phyloP scores from a whole-genome alignment of 2,329 filamentous ascomycete genomes.

The Endoconidiophora polonica region DNA sequence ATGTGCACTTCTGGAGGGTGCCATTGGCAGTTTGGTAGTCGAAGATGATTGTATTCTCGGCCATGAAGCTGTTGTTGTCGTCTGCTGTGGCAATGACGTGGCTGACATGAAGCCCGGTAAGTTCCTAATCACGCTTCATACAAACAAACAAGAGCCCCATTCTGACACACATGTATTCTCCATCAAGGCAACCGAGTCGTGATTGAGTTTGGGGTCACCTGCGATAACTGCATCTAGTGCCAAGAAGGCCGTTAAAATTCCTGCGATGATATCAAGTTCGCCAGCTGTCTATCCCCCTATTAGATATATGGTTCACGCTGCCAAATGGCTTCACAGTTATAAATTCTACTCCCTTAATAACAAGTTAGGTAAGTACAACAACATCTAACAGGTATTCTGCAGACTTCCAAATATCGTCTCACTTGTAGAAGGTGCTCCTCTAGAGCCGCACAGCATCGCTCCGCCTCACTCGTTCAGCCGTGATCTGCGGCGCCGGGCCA shows the following conservation, averaged over 20 bases:
- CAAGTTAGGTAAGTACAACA: background rate
- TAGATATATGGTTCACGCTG: conserved; percentile 44
- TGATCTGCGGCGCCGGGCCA: conserved; percentile 50
- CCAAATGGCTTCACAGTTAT: conserved; percentile 39
- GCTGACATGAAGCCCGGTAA: conserved; percentile 27
- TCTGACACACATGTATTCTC: conserved; percentile 15
- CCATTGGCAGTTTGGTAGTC: conserved; percentile 45
- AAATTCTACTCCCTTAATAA: background rate
- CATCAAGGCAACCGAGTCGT: conserved; percentile 42
- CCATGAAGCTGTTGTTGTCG: conserved; percentile 44
- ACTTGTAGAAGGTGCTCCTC: conserved; percentile 41
- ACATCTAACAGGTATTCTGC: background rate
- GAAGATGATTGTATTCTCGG: conserved; percentile 48
- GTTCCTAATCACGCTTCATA: no score
- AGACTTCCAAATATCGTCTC: conserved; percentile 43
- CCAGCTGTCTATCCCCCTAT: conserved; percentile 43
- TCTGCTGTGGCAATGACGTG: conserved; percentile 39
- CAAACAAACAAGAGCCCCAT: no score
- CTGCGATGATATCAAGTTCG: conserved; percentile 44
- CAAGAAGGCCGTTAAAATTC: conserved; percentile 44
- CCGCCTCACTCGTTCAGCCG: conserved; percentile 34
- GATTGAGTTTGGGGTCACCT: conserved; percentile 49
- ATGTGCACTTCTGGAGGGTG: conserved; percentile 53
- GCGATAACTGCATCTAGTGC: conserved; percentile 42
- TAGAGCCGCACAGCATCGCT: conserved; percentile 42